Base-by-base conservation (phyloP, 164 flowering plant species). In the Piper longum region DNA sequence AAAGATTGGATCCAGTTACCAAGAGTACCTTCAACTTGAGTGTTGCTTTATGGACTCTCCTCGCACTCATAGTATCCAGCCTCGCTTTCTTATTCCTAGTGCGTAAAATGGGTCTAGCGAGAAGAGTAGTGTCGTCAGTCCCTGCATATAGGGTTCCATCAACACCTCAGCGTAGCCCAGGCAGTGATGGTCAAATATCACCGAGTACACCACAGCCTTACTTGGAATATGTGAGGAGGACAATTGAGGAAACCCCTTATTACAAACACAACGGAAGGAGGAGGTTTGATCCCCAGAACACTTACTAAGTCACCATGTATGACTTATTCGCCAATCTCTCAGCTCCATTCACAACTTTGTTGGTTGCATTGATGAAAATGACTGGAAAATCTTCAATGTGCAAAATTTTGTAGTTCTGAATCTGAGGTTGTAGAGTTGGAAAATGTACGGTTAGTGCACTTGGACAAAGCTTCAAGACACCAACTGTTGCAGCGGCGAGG, bases 161-260 rank as follows among this genome's bases (percentile, higher is more conserved):
- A 18, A 85, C 91, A 4, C 88, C 96, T 39, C 75, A 69, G 19
- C 80, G 75, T 64, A 71, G 81, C 11, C 59, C 75, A 13, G 45
- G 72, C 59, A 13, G 43, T 51, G 41, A n/a, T n/a, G 66, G 48
- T 5, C 85, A 77, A 61, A 74, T 63, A 11, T 80, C 96, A 58
- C 96, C 95, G 13, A 82, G 80, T 57, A 91, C 98, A 41, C 98
- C 96, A 11, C 85, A 75, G 72, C 91, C 90, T 2, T 91, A 81
- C 63, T 64, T 87, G 0, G 98, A 91, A n/a, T 91, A 91, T 67
- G 82, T 91, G 43, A 78, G 89, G 74, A 80, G 83, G 69, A 91
- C 98, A n/a, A 78, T 91, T 12, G 96, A 91, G 67, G 96, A 89
- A 76, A 89, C 98, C 41, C 98, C 98, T 1, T 75, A 89, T 69